Evolutionary conservation across 1,284 basidiomycete species (phyloP).

Genomic region (Clitocybe nebularis): DNA sequence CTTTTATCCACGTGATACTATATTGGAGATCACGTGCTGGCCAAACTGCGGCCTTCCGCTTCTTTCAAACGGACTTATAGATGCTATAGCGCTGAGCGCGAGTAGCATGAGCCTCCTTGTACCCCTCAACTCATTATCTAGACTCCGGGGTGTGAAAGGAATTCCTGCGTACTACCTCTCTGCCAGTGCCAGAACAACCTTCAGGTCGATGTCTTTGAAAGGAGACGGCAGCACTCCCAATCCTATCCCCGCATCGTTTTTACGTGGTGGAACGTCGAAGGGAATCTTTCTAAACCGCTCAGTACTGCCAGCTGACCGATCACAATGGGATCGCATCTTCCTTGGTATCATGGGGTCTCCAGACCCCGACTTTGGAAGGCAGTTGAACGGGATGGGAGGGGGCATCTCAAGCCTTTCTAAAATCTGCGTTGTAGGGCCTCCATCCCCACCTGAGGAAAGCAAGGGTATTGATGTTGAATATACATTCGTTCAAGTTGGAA

Average conservation of each 20-base stretch:
- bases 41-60: no score
- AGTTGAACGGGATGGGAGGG: slow-evolving; percentile 83
- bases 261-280: slow-evolving; percentile 78
- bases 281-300: slow-evolving; percentile 62
- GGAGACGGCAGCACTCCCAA: slow-evolving; percentile 17
- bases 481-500: slow-evolving; percentile 60
- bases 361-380: slow-evolving; percentile 66
- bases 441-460: slow-evolving; percentile 33
- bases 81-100: no score
- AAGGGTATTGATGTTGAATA: slow-evolving; percentile 56
- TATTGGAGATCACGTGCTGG: no score
- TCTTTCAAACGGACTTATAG: no score
- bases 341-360: slow-evolving; percentile 83
- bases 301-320: slow-evolving; percentile 45
- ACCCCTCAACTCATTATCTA: no score
- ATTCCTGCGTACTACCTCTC: no score
- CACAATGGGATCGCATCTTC: slow-evolving; percentile 60
- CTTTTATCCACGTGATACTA: no score
- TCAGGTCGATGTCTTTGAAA: neutral
- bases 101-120: no score
- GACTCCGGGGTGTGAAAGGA: no score
- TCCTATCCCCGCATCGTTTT: slow-evolving; percentile 56
- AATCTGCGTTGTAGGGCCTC: slow-evolving; percentile 63
- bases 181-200: neutral
- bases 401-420: slow-evolving; percentile 79